These are phyloP conservation scores for Calonectria montana DNA, from an alignment of 2,329 filamentous ascomycete genomes.

Conservation along the genomic window DNA sequence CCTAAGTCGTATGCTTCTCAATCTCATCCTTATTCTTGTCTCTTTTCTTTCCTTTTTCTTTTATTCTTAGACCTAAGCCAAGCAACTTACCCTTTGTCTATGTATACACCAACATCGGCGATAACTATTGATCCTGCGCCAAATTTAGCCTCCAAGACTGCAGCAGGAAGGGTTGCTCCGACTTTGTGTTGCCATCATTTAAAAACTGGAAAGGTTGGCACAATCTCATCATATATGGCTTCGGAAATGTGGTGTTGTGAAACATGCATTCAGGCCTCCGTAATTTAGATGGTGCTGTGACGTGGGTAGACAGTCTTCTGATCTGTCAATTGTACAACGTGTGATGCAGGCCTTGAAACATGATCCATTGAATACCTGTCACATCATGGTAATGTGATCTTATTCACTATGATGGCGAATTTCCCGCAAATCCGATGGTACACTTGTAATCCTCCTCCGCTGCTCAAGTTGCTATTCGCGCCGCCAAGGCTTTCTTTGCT, in stretches of 20 bases:
- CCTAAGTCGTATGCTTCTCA: not conserved
- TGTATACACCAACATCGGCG: too few relatives aligned
- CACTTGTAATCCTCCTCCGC: too few relatives aligned
- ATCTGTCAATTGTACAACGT: not conserved
- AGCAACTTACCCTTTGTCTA: too few relatives aligned
- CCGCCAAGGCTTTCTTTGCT: too few relatives aligned
- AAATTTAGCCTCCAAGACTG: too few relatives aligned
- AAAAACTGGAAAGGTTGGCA: not conserved
- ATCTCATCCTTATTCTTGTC: not conserved
- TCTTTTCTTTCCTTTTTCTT: too few relatives aligned
- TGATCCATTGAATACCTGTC: not conserved
- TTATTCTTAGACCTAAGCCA: too few relatives aligned
- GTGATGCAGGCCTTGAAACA: not conserved
- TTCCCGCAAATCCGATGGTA: too few relatives aligned
- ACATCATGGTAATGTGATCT: not conserved
- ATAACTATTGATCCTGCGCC: too few relatives aligned
- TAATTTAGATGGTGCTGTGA: not conserved
- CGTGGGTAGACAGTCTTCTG: not conserved
- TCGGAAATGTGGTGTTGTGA: not conserved
- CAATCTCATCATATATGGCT: not conserved
- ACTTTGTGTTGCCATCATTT: not conserved
- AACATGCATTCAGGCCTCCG: not conserved
- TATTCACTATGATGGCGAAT: too few relatives aligned
- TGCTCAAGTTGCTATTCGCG: not conserved
- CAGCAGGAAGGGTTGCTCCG: too few relatives aligned